phyloP scores from a whole-genome alignment of 2,329 filamentous ascomycete species.

The Verticillium dahliae region DNA sequence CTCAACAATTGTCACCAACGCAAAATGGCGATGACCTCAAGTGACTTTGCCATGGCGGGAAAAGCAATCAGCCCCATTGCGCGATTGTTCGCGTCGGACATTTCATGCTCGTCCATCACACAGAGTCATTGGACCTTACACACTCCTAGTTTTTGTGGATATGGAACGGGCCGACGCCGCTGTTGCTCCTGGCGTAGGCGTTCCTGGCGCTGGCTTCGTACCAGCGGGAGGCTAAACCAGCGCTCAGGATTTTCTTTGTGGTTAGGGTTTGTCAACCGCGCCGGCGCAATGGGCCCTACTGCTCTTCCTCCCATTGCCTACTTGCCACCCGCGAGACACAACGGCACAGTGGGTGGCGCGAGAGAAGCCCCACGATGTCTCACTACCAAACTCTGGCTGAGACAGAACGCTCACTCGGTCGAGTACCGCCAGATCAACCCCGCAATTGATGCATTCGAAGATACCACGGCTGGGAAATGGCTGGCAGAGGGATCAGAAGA shows the following conservation, averaged over 20 bases:
- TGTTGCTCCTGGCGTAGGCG: neutral
- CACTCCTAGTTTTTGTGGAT: neutral
- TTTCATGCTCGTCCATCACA: no score
- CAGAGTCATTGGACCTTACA: neutral
- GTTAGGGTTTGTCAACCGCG: neutral
- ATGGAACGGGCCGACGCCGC: slow-evolving; percentile 1
- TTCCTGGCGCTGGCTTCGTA: slow-evolving; percentile 1
- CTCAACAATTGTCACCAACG: no score
- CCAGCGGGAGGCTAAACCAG: neutral
- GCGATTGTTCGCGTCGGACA: neutral
- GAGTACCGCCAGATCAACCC: neutral
- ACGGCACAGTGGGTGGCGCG: neutral
- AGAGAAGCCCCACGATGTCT: neutral
- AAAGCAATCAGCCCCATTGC: neutral
- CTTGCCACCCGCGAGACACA: neutral
- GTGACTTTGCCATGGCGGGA: neutral
- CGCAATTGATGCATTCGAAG: neutral
- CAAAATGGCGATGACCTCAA: no score
- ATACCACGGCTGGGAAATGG: neutral
- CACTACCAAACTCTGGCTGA: neutral
- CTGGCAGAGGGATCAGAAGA: neutral
- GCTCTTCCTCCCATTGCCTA: neutral
- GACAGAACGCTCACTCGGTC: neutral
- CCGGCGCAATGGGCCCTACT: neutral
- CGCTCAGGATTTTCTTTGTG: neutral